phyloP scores from a whole-genome alignment of 257 asterid species.

The Verbena officinalis region DNA sequence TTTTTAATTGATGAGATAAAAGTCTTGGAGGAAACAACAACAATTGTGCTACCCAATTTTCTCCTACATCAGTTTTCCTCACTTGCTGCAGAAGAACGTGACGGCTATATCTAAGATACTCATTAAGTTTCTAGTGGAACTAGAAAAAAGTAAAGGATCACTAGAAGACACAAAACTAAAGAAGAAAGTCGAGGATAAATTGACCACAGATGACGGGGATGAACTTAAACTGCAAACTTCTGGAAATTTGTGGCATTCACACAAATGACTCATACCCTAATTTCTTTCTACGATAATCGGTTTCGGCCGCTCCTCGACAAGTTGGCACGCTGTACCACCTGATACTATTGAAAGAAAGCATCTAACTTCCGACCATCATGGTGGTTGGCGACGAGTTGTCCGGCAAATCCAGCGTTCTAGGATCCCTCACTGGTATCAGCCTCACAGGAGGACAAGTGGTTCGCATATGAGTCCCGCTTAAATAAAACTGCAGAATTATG shows the following conservation, averaged over 20 bases:
- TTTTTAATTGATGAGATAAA: no score
- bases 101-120: neutral
- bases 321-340: conserved; percentile 46
- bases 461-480: no score
- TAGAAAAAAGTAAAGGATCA: no score
- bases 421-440: conserved; percentile 54
- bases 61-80: conserved; percentile 21
- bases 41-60: conserved; percentile 35
- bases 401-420: conserved; percentile 58
- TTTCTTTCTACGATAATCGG: conserved; percentile 41
- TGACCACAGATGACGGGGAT: no score
- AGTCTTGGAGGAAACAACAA: conserved; percentile 31
- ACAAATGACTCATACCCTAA: conserved; percentile 44
- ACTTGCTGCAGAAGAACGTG: conserved; percentile 30
- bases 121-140: conserved; percentile 3
- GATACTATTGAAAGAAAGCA: conserved; percentile 52
- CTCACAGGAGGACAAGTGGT: conserved; percentile 16
- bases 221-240: no score
- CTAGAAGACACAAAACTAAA: no score
- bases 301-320: conserved; percentile 48
- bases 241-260: no score
- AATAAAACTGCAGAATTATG: conserved; percentile 21
- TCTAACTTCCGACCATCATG: conserved; percentile 54
- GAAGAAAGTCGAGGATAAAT: no score
- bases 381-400: conserved; percentile 56